Evolutionary conservation across 225 moss, liverwort and hornwort genomes (phyloP).

Genomic region (Bryoerythrophyllum caledonicum): DNA sequence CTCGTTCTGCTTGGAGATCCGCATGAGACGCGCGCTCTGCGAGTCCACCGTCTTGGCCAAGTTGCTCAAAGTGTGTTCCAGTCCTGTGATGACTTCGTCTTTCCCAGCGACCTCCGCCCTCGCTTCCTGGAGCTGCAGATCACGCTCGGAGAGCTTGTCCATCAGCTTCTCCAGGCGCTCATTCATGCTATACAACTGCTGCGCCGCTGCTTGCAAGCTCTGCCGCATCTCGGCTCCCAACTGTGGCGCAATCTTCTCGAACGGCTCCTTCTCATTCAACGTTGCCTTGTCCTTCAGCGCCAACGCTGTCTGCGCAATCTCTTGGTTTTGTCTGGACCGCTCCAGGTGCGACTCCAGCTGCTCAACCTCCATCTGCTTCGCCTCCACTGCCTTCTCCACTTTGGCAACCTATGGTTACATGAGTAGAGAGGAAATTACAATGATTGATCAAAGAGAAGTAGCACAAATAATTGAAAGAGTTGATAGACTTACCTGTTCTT

Average conservation of each 20-base stretch:
- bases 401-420: slow-evolving; percentile 21
- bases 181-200: slow-evolving; percentile 88
- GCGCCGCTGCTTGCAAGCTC: slow-evolving; percentile 85
- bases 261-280: slow-evolving; percentile 49
- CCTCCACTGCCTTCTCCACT: slow-evolving; percentile 56
- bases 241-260: slow-evolving; percentile 52
- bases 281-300: slow-evolving; percentile 71
- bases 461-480: too few relatives aligned
- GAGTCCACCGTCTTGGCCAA: slow-evolving; percentile 81
- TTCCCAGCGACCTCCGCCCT: slow-evolving; percentile 64
- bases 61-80: slow-evolving; percentile 78
- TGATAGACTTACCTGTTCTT: slow-evolving; percentile 40
- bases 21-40: slow-evolving; percentile 85
- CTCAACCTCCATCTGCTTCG: slow-evolving; percentile 74
- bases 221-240: slow-evolving; percentile 81
- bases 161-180: slow-evolving; percentile 80
- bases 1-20: slow-evolving; percentile 76
- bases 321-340: slow-evolving; percentile 60
- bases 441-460: too few relatives aligned
- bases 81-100: slow-evolving; percentile 70
- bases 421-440: too few relatives aligned
- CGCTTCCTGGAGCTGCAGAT: slow-evolving; percentile 59
- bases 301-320: slow-evolving; percentile 70
- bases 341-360: slow-evolving; percentile 65
- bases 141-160: slow-evolving; percentile 86